Evolutionary conservation across 805 yeast genomes (phyloP).

Genomic region (Candida maesae): DNA sequence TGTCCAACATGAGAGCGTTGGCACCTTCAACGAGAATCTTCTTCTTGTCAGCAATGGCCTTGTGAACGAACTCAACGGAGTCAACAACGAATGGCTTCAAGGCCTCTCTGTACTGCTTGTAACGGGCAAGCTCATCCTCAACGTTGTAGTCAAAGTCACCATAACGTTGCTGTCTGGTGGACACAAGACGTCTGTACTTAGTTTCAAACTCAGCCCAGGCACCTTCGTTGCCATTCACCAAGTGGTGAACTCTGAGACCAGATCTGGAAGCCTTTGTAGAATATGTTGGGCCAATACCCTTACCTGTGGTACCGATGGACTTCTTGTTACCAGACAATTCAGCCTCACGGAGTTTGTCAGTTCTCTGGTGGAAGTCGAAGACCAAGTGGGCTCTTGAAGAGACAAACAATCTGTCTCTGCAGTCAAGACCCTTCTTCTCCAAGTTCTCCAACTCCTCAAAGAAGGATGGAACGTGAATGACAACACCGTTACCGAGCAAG

Average conservation of each 20-base stretch:
- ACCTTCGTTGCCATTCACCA: constrained; percentile 82
- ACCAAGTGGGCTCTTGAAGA: constrained; percentile 95
- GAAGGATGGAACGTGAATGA: constrained; percentile 89
- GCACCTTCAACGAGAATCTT: constrained; percentile 96
- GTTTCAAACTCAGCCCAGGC: constrained; percentile 91
- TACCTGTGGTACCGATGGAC: constrained; percentile 97
- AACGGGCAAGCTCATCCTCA: constrained; percentile 74
- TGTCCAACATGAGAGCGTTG: constrained; percentile 94
- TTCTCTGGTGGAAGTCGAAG: constrained; percentile 96
- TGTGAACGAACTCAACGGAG: constrained; percentile 79
- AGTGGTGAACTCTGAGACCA: constrained; percentile 94
- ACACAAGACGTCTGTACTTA: constrained; percentile 70
- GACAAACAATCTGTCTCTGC: constrained; percentile 67
- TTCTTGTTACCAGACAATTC: constrained; percentile 68
- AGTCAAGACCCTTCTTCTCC: constrained; percentile 72
- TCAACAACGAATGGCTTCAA: constrained; percentile 92
- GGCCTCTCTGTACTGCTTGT: constrained; percentile 67
- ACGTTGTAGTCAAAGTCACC: constrained; percentile 88
- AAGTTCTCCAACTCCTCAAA: constrained; percentile 81
- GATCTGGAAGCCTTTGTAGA: constrained; percentile 96
- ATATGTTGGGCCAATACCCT: constrained; percentile 98
- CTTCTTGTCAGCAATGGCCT: constrained; percentile 72
- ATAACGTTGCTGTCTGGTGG: constrained; percentile 82
- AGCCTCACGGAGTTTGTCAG: constrained; percentile 91
- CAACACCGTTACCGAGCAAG: constrained; percentile 94